Percentiles rank a stretch among this genome's conserved stretches.
phyloP scores from a whole-genome alignment of 108 stramenopile genomes.

The Conticribra weissflogii region DNA sequence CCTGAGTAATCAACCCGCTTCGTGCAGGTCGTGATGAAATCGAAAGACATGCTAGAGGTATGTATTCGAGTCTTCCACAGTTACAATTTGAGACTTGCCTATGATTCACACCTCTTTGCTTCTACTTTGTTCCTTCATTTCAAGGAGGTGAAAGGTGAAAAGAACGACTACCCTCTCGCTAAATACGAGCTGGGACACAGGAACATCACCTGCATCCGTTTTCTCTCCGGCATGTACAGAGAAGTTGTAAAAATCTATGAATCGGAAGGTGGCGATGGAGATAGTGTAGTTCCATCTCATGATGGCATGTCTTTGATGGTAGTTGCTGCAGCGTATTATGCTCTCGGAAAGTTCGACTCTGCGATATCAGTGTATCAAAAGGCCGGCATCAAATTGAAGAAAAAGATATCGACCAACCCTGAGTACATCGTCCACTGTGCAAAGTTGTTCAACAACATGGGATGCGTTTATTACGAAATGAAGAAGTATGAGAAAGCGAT shows the following conservation, averaged over 20 bases:
- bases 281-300: constrained; percentile 19
- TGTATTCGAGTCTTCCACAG: background rate
- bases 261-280: constrained; percentile 7
- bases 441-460: constrained; percentile 54
- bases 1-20: background rate
- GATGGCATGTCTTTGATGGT: constrained; percentile 45
- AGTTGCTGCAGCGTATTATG: constrained; percentile 48
- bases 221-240: constrained; percentile 44
- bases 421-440: constrained; percentile 39
- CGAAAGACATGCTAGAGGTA: constrained; percentile 47
- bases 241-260: constrained; percentile 31
- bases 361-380: constrained; percentile 38
- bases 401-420: constrained; percentile 32
- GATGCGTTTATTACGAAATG: constrained; percentile 49
- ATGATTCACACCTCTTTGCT: too few species aligned
- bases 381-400: constrained; percentile 41
- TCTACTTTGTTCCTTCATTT: background rate
- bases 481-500: constrained; percentile 53
- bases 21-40: constrained; percentile 22
- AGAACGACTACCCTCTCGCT: constrained; percentile 8
- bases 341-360: constrained; percentile 44
- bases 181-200: constrained; percentile 25
- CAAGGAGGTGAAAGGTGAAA: constrained; percentile 11
- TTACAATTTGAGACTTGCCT: too few species aligned
- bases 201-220: constrained; percentile 38